phyloP scores from a whole-genome alignment of 1,139 yeast genomes.

The Nakaseomyces bracarensis region DNA sequence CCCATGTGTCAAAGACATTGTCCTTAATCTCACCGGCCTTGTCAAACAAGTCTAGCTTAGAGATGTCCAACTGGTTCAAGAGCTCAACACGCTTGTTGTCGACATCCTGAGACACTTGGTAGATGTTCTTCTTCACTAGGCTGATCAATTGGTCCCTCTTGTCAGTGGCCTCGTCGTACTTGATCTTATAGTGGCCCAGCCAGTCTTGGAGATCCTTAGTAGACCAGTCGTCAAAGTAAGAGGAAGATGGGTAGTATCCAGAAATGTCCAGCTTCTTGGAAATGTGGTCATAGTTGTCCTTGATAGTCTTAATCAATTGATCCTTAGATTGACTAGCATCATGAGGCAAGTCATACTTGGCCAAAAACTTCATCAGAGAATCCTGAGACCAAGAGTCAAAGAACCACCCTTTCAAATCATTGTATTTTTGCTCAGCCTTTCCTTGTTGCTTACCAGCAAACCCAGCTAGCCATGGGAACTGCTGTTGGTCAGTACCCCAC shows the following conservation, averaged over 20 bases:
- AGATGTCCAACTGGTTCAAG: constrained; percentile 36
- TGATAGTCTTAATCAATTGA: constrained; percentile 36
- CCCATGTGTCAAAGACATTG: constrained; percentile 43
- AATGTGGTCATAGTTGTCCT: constrained; percentile 35
- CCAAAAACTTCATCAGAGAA: constrained; percentile 35
- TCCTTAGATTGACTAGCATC: constrained; percentile 32
- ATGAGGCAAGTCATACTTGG: constrained; percentile 32
- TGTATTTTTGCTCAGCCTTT: constrained; percentile 1
- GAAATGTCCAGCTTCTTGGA: constrained; percentile 34
- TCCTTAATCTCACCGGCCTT: constrained; percentile 38
- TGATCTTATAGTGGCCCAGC: constrained; percentile 40
- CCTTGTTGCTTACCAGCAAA: constrained; percentile 2
- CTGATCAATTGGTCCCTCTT: constrained; percentile 39
- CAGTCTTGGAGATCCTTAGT: constrained; percentile 39
- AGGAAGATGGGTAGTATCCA: constrained; percentile 44
- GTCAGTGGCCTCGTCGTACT: constrained; percentile 34
- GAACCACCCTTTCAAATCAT: constrained; percentile 32
- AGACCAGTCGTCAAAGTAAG: constrained; percentile 44
- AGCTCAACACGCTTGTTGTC: constrained; percentile 36
- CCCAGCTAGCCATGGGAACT: constrained; percentile 7
- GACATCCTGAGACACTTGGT: constrained; percentile 34
- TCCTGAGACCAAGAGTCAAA: constrained; percentile 44
- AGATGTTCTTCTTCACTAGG: constrained; percentile 38
- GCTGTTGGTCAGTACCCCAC: constrained; percentile 5
- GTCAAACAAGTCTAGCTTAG: constrained; percentile 35